Conservation (phyloP, 768 basidiomycete species). For the Trichaptum fuscoviolaceum region DNA sequence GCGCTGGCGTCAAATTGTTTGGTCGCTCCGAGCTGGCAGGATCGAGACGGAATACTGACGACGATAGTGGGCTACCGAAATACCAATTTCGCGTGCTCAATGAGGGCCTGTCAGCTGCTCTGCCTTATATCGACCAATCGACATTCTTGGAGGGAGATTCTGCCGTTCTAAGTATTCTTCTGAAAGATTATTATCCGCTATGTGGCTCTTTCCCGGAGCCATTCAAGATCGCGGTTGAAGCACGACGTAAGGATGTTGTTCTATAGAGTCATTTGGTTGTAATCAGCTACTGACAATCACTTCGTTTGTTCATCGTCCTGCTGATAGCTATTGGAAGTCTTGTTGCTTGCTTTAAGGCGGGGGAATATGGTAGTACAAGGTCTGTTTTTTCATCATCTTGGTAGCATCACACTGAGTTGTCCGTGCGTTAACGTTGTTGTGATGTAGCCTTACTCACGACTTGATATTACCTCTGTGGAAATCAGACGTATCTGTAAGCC, state of each 20-base stretch:
- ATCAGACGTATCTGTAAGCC: constrained; percentile 75
- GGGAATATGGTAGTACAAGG: constrained; percentile 46
- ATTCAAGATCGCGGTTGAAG: constrained; percentile 50
- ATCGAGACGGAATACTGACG: not conserved
- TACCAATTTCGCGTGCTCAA: constrained; percentile 72
- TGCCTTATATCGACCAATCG: constrained; percentile 71
- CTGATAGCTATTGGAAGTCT: constrained; percentile 61
- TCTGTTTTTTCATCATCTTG: constrained; percentile 30
- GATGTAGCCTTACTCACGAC: constrained; percentile 64
- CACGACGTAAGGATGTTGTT: constrained; percentile 39
- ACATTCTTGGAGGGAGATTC: constrained; percentile 58
- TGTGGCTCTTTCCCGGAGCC: constrained; percentile 55
- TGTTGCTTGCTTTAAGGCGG: constrained; percentile 62
- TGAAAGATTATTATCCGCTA: constrained; percentile 79
- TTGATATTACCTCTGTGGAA: constrained; percentile 95
- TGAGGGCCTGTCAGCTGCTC: constrained; percentile 78
- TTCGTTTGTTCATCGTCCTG: constrained; percentile 1
- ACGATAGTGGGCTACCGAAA: not conserved
- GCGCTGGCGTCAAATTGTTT: constrained; percentile 93
- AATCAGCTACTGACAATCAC: no score
- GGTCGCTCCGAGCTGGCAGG: constrained; percentile 64
- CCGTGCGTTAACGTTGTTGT: not conserved
- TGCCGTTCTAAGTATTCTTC: constrained; percentile 53
- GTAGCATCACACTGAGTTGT: constrained; percentile 9
- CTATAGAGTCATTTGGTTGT: not conserved